Percentiles rank a stretch among this genome's conserved stretches.
These are phyloP conservation scores for Paecilomyces dactylethromorphus DNA, from an alignment of 2,329 filamentous ascomycete genomes.

Conservation along the genomic window DNA sequence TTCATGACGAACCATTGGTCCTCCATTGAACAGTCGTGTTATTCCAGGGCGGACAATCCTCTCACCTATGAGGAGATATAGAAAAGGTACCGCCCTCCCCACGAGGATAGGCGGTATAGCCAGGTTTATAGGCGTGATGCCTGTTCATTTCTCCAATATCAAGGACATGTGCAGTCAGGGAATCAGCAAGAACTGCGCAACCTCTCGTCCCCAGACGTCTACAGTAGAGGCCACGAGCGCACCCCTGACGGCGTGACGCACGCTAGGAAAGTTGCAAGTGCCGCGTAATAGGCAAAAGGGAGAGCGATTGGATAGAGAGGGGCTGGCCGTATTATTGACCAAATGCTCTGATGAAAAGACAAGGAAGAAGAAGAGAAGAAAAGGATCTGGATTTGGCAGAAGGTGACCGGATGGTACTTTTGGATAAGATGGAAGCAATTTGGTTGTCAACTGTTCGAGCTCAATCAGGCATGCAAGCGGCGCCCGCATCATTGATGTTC, in stretches of 20 bases:
- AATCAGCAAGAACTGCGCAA: slow-evolving; percentile 3
- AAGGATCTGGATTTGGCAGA: slow-evolving; percentile 1
- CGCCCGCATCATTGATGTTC: slow-evolving; percentile 1
- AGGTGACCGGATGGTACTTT: not conserved
- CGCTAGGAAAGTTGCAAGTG: not conserved
- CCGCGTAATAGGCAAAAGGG: not conserved
- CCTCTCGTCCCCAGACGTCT: slow-evolving; percentile 1
- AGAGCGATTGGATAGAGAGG: not conserved
- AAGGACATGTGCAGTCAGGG: slow-evolving; percentile 22
- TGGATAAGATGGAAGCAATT: not conserved
- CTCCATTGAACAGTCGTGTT: not conserved
- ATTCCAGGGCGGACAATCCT: slow-evolving; percentile 1
- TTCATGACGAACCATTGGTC: not conserved
- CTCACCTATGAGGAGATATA: slow-evolving; percentile 82
- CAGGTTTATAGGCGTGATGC: slow-evolving; percentile 80
- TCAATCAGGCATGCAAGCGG: not conserved
- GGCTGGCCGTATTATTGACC: not conserved
- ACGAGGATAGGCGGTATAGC: slow-evolving; percentile 62
- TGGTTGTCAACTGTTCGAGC: not conserved
- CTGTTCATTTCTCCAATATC: slow-evolving; percentile 65
- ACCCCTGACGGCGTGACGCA: slow-evolving; percentile 1
- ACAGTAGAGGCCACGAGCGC: slow-evolving; percentile 6
- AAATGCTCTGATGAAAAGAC: not conserved
- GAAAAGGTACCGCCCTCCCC: slow-evolving; percentile 67
- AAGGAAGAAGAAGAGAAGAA: slow-evolving; percentile 1